A percentile compares a stretch with the other conserved stretches of the same genome.
phyloP scores from a whole-genome alignment of 2,329 filamentous ascomycete species.

The Macroventuria anomochaeta region DNA sequence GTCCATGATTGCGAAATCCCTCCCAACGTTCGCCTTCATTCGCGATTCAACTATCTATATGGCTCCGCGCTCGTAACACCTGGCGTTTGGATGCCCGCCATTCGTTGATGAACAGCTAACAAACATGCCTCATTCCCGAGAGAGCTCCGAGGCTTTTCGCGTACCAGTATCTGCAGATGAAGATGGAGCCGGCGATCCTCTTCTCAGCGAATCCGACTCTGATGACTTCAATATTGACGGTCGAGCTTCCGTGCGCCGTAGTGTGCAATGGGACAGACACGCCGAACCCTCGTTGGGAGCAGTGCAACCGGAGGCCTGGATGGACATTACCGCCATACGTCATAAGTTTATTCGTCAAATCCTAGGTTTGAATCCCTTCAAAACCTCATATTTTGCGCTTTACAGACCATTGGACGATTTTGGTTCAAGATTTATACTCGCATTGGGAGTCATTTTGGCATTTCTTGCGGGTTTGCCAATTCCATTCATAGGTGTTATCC shows the following conservation, averaged over 20 bases:
- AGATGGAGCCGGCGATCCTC: conserved; percentile 25
- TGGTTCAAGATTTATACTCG: conserved; percentile 47
- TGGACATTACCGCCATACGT: conserved; percentile 38
- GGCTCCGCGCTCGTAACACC: neutral
- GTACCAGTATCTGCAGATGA: conserved; percentile 20
- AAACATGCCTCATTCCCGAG: conserved; percentile 15
- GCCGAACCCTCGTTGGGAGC: conserved; percentile 46
- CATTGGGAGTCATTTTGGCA: conserved; percentile 50
- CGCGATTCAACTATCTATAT: neutral
- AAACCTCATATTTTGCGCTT: conserved; percentile 57
- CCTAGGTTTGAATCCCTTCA: conserved; percentile 53
- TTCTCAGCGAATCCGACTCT: conserved; percentile 27
- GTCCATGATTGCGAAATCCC: conserved; percentile 5
- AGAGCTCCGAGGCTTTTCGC: conserved; percentile 11
- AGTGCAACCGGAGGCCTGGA: conserved; percentile 43
- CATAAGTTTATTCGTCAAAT: conserved; percentile 48
- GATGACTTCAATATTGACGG: conserved; percentile 27
- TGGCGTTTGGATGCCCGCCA: neutral
- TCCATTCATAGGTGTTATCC: conserved; percentile 66
- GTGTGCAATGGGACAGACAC: conserved; percentile 42
- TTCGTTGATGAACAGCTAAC: conserved; percentile 1
- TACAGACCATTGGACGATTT: conserved; percentile 54
- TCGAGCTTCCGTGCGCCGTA: conserved; percentile 25
- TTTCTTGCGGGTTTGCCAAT: conserved; percentile 38
- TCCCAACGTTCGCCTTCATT: neutral